Evolutionary conservation across 2,329 filamentous ascomycete genomes (phyloP), one percentile per base, ranked within the genome.

Genomic region (Claviceps capensis): DNA sequence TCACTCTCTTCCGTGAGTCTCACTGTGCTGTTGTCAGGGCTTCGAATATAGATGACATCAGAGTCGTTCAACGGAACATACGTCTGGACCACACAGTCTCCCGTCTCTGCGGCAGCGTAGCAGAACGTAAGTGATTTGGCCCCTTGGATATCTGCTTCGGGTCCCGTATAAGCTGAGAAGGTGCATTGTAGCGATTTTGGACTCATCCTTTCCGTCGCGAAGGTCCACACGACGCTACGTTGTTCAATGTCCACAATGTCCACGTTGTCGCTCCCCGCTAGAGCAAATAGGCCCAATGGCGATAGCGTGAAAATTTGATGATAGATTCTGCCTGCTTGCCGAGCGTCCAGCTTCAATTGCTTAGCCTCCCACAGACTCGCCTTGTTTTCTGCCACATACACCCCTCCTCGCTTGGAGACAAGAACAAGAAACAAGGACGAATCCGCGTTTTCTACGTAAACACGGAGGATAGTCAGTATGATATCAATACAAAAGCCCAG

Each of bases 11-110:
- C 78, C 54, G 72, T 77, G 5, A 67, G 70, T 38, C 69, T 69
- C 16, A 63, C 67, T 0, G 66, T 65, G 1, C 68, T 65, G 0
- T 65, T 67, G 2, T 59, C 54, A 45, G 57, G 54, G 45, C 53
- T 74, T 70, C 45, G 73, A 49, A 83, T 75, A 61, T 77, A 82
- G 11, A 87, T 78, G 49, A 69, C 72, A 59, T 73, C 76, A 38
- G 66, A 72, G 11, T 78, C 76, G 34, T 73, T 67, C 9, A 72
- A 66, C 0, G 80, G 75, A 0, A 73, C 68, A 59, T 82, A 86
- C 0, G 76, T 83, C 50, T 85, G 81, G 55, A 88, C 69, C 19
- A 86, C 72, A 52, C 83, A 79, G 48, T 83, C 76, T 11, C 78
- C 75, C 0, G 77, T 78, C 19, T 80, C 77, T 4, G 71, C 68